Evolutionary conservation across 139 green algal genomes (phyloP), one percentile per base, ranked within the genome.

Genomic region (Pycnococcus provasolii): DNA sequence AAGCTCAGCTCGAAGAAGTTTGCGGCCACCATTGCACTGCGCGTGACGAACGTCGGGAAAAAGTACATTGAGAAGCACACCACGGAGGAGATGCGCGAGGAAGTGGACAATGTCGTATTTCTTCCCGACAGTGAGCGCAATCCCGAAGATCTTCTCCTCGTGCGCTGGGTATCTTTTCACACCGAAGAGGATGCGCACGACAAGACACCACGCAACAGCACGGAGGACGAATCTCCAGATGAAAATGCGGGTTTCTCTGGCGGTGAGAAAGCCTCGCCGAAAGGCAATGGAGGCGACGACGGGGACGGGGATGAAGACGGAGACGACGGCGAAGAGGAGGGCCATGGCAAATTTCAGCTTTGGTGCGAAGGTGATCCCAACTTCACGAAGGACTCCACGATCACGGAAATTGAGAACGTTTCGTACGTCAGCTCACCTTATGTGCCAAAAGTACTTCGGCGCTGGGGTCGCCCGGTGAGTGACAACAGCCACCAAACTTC

Each of bases 341-440:
- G 48, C 9, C 9, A 55, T 37, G 48, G 48, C 54, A 61, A 8
- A 37, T 66, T 66, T 41, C 11, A 43, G 26, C 41, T 66, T 3
- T 66, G 42, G 15, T 57, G 42, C 26, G 42, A 41, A 41, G 5
- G 42, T 3, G 60, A 45, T 11, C 11, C 48, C 26, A 26, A 26
- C 42, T 66, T 57, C 60, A 7, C 13, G 43, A 3, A 54, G 60
- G 11, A 61, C n/a, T 68, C 58, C 4, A 53, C 50, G 37, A 68
- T 74, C 46, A 74, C 67, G 13, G 67, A 74, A 9, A 59, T 74
- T 4, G 67, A 74, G 58, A 51, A 45, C 3, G 67, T 74, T 2
- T 59, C 55, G 3, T 74, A 74, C 59, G 67, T 74, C 4, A 63
- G 45, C 9, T 67, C 55, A 26, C 67, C 67, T 5, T 74, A 64